Evolutionary conservation across 2,329 filamentous ascomycete species (phyloP).

Genomic region (Domatiomyces catenatus): DNA sequence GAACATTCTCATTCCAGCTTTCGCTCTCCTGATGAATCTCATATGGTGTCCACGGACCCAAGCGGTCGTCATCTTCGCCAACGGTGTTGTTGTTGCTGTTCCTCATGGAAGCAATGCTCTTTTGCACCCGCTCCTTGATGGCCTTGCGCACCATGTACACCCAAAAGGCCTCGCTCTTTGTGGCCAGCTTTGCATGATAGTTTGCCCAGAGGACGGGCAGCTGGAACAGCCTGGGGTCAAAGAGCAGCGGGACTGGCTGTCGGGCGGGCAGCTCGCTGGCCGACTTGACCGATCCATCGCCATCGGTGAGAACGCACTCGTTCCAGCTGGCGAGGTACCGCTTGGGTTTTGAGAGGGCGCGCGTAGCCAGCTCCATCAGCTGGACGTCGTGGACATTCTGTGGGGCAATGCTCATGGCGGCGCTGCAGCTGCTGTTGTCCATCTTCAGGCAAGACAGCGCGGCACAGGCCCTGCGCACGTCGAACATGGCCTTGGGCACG

Average conservation of each 20-base stretch:
- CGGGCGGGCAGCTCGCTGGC: not conserved
- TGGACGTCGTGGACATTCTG: conserved; percentile 35
- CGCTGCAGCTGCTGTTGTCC: too few relatives aligned
- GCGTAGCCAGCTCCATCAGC: conserved; percentile 30
- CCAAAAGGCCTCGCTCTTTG: not conserved
- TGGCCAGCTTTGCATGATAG: not conserved
- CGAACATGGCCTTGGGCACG: conserved; percentile 37
- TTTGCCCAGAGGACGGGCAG: not conserved
- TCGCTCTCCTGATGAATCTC: too few relatives aligned
- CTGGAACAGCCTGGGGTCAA: not conserved
- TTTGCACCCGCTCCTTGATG: not conserved
- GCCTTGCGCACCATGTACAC: not conserved
- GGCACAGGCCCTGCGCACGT: conserved; percentile 40
- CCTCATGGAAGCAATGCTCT: not conserved
- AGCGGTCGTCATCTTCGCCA: not conserved
- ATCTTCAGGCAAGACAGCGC: conserved; percentile 31
- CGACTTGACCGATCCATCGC: not conserved
- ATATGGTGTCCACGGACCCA: not conserved
- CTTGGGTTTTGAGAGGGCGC: not conserved
- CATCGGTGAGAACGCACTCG: not conserved
- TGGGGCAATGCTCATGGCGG: conserved; percentile 22
- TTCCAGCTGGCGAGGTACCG: not conserved
- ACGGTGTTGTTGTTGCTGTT: not conserved
- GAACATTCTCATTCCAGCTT: too few relatives aligned
- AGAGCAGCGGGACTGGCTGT: not conserved